phyloP scores from a whole-genome alignment of 768 basidiomycete genomes.

The Trametes meyenii region DNA sequence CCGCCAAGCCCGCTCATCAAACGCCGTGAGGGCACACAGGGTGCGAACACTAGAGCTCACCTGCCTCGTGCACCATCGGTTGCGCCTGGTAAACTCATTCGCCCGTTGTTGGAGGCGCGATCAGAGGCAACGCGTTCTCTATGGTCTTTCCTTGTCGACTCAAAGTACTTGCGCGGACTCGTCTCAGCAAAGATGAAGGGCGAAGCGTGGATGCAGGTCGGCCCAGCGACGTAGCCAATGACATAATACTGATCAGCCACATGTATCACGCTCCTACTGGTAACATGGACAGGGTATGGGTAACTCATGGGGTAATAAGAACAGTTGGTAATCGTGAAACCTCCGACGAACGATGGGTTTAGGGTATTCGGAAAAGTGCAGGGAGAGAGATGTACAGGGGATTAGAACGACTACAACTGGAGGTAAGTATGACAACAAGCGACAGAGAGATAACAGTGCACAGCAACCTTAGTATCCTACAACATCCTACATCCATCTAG shows the following conservation, averaged over 20 bases:
- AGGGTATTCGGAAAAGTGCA: background rate
- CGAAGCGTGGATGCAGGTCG: constrained; percentile 25
- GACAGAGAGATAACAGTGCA: background rate
- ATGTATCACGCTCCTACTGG: too few species aligned
- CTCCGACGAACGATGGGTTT: background rate
- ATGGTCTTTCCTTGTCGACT: constrained; percentile 23
- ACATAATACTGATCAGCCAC: too few species aligned
- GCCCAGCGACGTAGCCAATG: constrained; percentile 6
- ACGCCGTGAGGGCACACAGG: constrained; percentile 1
- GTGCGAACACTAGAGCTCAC: background rate
- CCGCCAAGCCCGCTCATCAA: constrained; percentile 25
- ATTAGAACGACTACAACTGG: constrained; percentile 1
- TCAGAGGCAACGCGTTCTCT: constrained; percentile 18
- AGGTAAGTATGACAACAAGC: background rate
- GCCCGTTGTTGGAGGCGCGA: constrained; percentile 23
- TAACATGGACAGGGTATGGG: background rate
- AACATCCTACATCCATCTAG: constrained; percentile 11
- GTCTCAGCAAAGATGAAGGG: constrained; percentile 14
- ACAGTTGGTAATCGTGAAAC: background rate
- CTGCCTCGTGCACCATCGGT: background rate
- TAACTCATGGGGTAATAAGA: background rate
- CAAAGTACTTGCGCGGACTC: constrained; percentile 18
- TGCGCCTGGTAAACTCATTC: constrained; percentile 16
- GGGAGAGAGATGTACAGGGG: background rate
- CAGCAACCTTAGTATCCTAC: constrained; percentile 6